Base-by-base conservation (phyloP, 2,329 filamentous ascomycete genomes). In the Ophiosphaerella korrae region DNA sequence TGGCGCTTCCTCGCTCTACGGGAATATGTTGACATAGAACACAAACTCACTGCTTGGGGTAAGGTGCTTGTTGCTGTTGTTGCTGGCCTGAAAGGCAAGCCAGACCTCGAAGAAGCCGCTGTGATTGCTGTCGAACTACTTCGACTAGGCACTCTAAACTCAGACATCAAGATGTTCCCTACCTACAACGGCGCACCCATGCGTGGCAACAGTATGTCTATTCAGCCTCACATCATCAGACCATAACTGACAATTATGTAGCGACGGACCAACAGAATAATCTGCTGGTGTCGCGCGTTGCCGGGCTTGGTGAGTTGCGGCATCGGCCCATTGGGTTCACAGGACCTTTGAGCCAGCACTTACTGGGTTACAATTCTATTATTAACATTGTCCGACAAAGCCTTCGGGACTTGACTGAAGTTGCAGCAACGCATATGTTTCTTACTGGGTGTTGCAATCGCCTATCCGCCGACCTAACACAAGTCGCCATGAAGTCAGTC, bases 301-400 rank as follows among this genome's bases (percentile, higher is more conserved):
- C 92, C 12, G 92, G 89, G 45, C 80, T 97, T 50, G 84, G 92
- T 44, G 90, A 89, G 67, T 80, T 97, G 55, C 85, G 87, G 29
- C 94, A 99, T 71, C 84, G 90, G 62, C 82, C 84, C 3, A 92
- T 93, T 62, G 94, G 94, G 26, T 99, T 97, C 74, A 97, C 93
- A 2, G 94, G 94, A 0, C 93, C 94, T 1, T 82, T 99, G 1
- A 96, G 92, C 79, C 88, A 94, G 73, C 92, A 93, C 60, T 81
- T 97, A 45, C 81, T 99, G 36, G 87, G 86, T 23, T 99, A 92
- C 78, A 89, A 91, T 53, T 92, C 91, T 1, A 81, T 97, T 50
- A 86, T 91, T 35, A 88, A 88, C 2, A 85, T 89, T 35, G 87
- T 97, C 21, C 88, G 92, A 34, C 85, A 88, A 57, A 85, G 87